Evolutionary conservation across 345 rosid genomes (phyloP).

Genomic region (Pistacia atlantica): DNA sequence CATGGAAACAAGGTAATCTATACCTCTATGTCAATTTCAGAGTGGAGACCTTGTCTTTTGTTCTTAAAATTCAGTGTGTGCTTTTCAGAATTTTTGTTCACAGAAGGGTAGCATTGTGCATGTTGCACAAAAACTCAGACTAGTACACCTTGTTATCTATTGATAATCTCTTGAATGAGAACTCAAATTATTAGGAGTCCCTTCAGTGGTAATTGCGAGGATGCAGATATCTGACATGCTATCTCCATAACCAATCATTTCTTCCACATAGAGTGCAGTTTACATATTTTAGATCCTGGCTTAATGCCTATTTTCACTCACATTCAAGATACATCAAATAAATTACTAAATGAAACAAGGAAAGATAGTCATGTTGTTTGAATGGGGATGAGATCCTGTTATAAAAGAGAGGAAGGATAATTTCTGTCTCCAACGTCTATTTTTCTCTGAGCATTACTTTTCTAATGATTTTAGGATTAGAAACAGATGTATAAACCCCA

Average conservation of each 20-base stretch:
- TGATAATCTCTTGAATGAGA: neutral
- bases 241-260: neutral
- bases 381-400: neutral
- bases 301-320: neutral
- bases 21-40: slow-evolving; percentile 5
- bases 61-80: neutral
- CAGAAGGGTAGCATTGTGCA: neutral
- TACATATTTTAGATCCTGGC: neutral
- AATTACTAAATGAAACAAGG: neutral
- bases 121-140: neutral
- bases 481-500: neutral
- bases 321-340: neutral
- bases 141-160: neutral
- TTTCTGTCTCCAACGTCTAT: neutral
- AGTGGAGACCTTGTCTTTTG: neutral
- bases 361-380: neutral
- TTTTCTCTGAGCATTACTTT: neutral
- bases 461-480: neutral
- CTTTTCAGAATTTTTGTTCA: neutral
- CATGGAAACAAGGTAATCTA: slow-evolving; percentile 75
- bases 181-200: neutral
- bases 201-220: neutral
- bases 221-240: neutral
- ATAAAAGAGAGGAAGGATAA: neutral
- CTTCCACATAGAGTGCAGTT: neutral